Base-by-base conservation (phyloP, 1,284 basidiomycete genomes). In the Porodaedalea pini region DNA sequence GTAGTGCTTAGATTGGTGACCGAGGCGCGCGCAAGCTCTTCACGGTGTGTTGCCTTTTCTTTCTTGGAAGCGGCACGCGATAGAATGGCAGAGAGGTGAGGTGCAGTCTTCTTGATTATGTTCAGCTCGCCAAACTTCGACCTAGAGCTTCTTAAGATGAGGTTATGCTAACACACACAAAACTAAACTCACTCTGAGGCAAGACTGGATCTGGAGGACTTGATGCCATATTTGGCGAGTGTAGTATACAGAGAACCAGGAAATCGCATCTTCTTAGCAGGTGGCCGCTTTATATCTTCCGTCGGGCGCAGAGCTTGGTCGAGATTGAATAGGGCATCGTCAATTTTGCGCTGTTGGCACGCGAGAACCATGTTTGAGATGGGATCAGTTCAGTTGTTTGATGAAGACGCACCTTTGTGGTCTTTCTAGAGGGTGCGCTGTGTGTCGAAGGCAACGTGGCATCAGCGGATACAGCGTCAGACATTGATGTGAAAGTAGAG, bases 171-270 rank as follows among this genome's bases (percentile, higher is more conserved):
- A 34, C 29, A 40, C 23, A 15, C 31, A 50, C n/a, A 23, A 54
- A 55, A 43, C 50, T 44, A 25, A 51, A 52, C 58, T 27, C 7
- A 53, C 40, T 21, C 21, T 29, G 49, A 23, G 11, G 47, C 31
- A 32, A 25, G 3, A 15, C 44, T 56, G 8, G 48, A 47, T 34
- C 53, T 60, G n/a, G 58, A 57, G 5, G 77, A 68, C 65, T 76
- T 81, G 58, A 86, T 78, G 1, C 87, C 85, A 66, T 90, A 88
- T 71, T 88, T 90, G 51, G 84, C 78, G 32, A 91, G 74, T 1
- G 86, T 86, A 0, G 88, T 82, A 67, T 89, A 90, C 3, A 91
- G 66, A 0, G 87, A 85, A 23, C 40, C 34, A 21, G 54, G 54
- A 27, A 60, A 52, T 32, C 54, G 54, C 25, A 41, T 47, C 43